Evolutionary conservation across 805 yeast genomes (phyloP), one percentile per base, ranked within the genome.

Genomic region (Starmerella geochares): DNA sequence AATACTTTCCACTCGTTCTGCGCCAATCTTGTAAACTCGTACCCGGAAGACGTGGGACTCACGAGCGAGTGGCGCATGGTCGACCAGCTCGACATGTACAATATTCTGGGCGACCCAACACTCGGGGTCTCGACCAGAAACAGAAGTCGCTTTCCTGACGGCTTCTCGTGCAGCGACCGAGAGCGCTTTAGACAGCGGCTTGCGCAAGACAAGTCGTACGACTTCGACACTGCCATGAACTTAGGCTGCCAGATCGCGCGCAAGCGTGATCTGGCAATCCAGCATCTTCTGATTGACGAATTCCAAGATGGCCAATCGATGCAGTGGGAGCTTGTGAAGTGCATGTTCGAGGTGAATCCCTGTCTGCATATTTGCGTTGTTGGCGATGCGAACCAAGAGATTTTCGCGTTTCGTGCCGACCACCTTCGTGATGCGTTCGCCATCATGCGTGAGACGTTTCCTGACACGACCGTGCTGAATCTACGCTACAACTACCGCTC

Each of bases 221-320:
- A 88, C 65, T 90, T 86, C 65, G 96, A 88, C 60, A 95, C 86
- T 62, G 73, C 92, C 49, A 67, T 92, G 32, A 67, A 75, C 0
- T 74, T 79, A 25, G 68, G 83, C 24, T 67, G 70, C 3, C 4
- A 35, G 11, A 50, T 56, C n/a, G 32, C 37, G 14, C 27, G 21
- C 3, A 20, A 10, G 16, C 46, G 39, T n/a, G 51, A 49, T 3
- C 23, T 47, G 11, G 66, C 69, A 46, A 65, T 86, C 3, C 67
- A 76, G 56, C 90, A 86, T 60, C 85, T 87, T 0, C 68, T 90
- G 20, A 84, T 90, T 8, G 98, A 90, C 67, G 98, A 90, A 65
- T 90, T 86, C 60, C 97, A 90, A 67, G 98, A 92, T 60, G 86
- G 51, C 37, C 32, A 51, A 32, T 4, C n/a, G 8, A n/a, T 23